Evolutionary conservation across 2,329 filamentous ascomycete species (phyloP).

Genomic region (Trichoderma simmonsii): DNA sequence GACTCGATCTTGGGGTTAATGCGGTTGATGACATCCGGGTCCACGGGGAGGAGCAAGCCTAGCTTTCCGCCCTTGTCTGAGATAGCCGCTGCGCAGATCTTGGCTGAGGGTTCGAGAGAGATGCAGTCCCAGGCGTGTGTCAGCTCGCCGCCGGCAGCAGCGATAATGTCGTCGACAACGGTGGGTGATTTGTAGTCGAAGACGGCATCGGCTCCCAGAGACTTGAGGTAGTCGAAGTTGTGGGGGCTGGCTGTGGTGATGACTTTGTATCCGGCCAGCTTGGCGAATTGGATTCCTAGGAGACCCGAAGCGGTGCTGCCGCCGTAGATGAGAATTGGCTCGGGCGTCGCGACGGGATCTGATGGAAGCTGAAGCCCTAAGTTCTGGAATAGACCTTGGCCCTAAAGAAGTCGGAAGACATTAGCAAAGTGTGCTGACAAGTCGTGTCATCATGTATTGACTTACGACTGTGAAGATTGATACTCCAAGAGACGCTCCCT

Average conservation of each 20-base stretch:
- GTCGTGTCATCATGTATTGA: not conserved
- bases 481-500: slow-evolving; percentile 44
- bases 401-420: not conserved
- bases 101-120: slow-evolving; percentile 11
- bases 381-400: slow-evolving; percentile 42
- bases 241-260: slow-evolving; percentile 39
- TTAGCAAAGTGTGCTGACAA: not conserved
- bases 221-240: slow-evolving; percentile 36
- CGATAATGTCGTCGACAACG: slow-evolving; percentile 27
- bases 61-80: slow-evolving; percentile 34
- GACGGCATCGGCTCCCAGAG: slow-evolving; percentile 43
- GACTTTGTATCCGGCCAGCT: slow-evolving; percentile 39
- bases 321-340: slow-evolving; percentile 44
- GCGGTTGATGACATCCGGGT: slow-evolving; percentile 26
- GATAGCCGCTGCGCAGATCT: slow-evolving; percentile 33
- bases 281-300: slow-evolving; percentile 46
- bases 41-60: slow-evolving; percentile 39
- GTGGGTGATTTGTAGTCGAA: slow-evolving; percentile 44
- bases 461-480: slow-evolving; percentile 38
- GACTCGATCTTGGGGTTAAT: slow-evolving; percentile 33
- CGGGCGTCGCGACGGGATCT: slow-evolving; percentile 33
- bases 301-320: slow-evolving; percentile 55
- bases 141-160: slow-evolving; percentile 21
- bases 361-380: slow-evolving; percentile 46
- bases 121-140: slow-evolving; percentile 15